Conservation (phyloP, 306 rosid genomes). For the Fagus crenata region DNA sequence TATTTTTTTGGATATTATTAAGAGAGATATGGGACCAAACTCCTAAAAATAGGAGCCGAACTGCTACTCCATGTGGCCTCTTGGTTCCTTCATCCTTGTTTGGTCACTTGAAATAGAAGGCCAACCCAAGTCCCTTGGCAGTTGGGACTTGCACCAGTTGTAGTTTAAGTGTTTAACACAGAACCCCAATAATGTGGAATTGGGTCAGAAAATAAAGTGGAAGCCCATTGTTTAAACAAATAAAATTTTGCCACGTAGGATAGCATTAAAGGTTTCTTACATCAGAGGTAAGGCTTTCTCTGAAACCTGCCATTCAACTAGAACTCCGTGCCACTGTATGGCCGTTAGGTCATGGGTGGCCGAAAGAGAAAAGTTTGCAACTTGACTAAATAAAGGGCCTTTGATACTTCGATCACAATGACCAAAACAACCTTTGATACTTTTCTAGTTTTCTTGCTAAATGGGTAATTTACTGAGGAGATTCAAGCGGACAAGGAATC, state of each 20-base stretch:
- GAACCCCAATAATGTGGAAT: neutral
- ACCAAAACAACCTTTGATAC: no score
- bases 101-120: neutral
- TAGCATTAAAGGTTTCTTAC: neutral
- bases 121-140: neutral
- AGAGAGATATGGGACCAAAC: neutral
- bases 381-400: no score
- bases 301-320: neutral
- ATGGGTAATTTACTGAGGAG: no score
- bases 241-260: neutral
- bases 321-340: neutral
- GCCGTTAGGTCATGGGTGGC: neutral
- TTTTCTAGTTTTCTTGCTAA: no score
- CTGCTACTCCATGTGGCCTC: conserved; percentile 7
- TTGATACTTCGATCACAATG: no score
- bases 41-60: neutral
- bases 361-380: conserved; percentile 4
- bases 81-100: neutral
- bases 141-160: neutral
- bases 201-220: neutral
- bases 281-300: neutral
- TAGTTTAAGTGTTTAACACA: no score
- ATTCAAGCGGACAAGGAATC: no score
- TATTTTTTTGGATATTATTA: no score
- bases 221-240: neutral